Conservation (phyloP, 2,329 filamentous ascomycete genomes). For the Fusarium sp. region DNA sequence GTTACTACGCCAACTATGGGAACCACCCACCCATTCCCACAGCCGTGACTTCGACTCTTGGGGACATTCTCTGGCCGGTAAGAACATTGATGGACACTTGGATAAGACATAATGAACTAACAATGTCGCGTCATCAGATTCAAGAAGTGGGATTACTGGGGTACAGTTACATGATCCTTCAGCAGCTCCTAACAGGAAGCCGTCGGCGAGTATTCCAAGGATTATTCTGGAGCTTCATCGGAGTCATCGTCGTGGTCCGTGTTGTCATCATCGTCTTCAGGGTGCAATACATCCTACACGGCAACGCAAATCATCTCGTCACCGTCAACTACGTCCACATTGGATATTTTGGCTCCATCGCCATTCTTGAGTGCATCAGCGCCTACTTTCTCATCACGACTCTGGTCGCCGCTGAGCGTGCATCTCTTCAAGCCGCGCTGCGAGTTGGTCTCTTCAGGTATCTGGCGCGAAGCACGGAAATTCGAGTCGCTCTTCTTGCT, state of each 20-base stretch:
- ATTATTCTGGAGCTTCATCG: constrained; percentile 54
- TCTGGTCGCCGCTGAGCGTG: constrained; percentile 43
- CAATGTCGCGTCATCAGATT: constrained; percentile 21
- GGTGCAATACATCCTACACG: constrained; percentile 44
- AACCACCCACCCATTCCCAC: constrained; percentile 42
- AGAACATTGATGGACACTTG: constrained; percentile 52
- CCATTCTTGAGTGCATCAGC: constrained; percentile 52
- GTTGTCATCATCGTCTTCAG: constrained; percentile 50
- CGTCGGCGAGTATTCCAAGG: not conserved
- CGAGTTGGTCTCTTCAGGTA: constrained; percentile 51
- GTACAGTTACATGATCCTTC: constrained; percentile 1
- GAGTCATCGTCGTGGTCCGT: constrained; percentile 62
- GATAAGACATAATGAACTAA: not conserved
- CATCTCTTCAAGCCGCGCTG: constrained; percentile 1
- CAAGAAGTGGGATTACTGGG: not conserved
- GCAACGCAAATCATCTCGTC: constrained; percentile 29
- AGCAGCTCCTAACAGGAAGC: not conserved
- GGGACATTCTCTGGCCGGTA: constrained; percentile 1
- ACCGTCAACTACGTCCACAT: constrained; percentile 54
- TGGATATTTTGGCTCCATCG: constrained; percentile 54
- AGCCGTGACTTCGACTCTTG: constrained; percentile 46
- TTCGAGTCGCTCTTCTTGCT: constrained; percentile 51
- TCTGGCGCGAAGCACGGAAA: constrained; percentile 52
- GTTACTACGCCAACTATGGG: constrained; percentile 55
- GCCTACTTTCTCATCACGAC: constrained; percentile 52